Conservation (phyloP, 1,284 basidiomycete genomes). For the Ustilago vetiveriae region DNA sequence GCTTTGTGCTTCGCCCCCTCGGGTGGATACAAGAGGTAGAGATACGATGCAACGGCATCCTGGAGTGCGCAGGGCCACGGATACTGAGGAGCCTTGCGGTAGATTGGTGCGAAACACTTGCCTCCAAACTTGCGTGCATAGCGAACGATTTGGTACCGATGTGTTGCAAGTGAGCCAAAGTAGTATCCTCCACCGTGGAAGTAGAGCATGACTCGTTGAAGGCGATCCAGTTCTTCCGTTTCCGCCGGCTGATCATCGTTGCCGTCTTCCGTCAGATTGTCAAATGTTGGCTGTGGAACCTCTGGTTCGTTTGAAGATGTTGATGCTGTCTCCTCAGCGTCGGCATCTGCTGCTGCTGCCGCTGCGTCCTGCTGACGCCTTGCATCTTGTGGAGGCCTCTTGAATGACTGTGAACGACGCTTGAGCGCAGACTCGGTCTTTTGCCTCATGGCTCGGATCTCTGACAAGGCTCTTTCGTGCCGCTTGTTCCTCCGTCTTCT, state of each 20-base stretch:
- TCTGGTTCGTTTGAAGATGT: constrained; percentile 3
- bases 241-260: constrained; percentile 10
- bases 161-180: constrained; percentile 71
- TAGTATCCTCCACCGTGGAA: constrained; percentile 68
- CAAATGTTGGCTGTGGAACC: constrained; percentile 17
- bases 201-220: constrained; percentile 63
- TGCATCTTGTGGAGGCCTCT: constrained; percentile 6
- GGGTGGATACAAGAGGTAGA: constrained; percentile 79
- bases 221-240: constrained; percentile 58
- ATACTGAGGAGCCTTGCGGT: constrained; percentile 65
- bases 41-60: constrained; percentile 83
- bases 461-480: constrained; percentile 32
- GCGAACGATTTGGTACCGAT: constrained; percentile 68
- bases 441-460: constrained; percentile 33
- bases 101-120: constrained; percentile 67
- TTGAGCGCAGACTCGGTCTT: constrained; percentile 25
- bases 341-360: background rate
- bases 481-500: constrained; percentile 26
- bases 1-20: constrained; percentile 73
- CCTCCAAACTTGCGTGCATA: constrained; percentile 69
- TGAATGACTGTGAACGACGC: constrained; percentile 26
- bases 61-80: constrained; percentile 95
- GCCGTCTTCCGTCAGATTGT: constrained; percentile 46
- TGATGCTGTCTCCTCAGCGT: constrained; percentile 5
- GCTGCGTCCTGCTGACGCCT: background rate